Evolutionary conservation across 2,329 filamentous ascomycete species (phyloP).

Genomic region (Xylaria sp.): DNA sequence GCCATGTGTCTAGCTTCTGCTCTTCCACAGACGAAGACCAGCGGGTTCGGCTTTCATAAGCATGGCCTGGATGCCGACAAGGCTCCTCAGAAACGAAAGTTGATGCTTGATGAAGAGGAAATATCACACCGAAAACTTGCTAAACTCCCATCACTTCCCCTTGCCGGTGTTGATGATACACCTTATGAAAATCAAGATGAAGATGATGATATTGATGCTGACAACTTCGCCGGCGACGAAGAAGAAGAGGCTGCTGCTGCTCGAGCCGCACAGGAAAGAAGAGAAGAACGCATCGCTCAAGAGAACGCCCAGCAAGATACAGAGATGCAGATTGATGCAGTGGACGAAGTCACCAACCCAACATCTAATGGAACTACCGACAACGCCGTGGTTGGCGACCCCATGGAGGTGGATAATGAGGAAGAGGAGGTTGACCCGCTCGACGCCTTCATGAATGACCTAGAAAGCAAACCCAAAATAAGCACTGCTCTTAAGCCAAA

Average conservation of each 20-base stretch:
- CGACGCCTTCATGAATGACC: slow-evolving; percentile 90
- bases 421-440: slow-evolving; percentile 76
- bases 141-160: slow-evolving; percentile 73
- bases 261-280: slow-evolving; percentile 77
- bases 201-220: slow-evolving; percentile 65
- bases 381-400: slow-evolving; percentile 31
- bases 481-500: slow-evolving; percentile 31
- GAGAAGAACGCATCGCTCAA: slow-evolving; percentile 61
- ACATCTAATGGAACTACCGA: slow-evolving; percentile 24
- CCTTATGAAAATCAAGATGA: slow-evolving; percentile 56
- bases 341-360: slow-evolving; percentile 22
- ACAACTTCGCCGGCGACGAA: slow-evolving; percentile 74
- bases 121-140: slow-evolving; percentile 81
- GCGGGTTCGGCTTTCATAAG: slow-evolving; percentile 78
- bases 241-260: slow-evolving; percentile 84
- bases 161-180: slow-evolving; percentile 57
- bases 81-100: slow-evolving; percentile 62
- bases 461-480: slow-evolving; percentile 41
- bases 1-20: slow-evolving; percentile 39
- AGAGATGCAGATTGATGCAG: slow-evolving; percentile 37
- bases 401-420: slow-evolving; percentile 60
- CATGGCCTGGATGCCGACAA: slow-evolving; percentile 60
- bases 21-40: slow-evolving; percentile 67
- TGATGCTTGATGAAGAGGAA: slow-evolving; percentile 86
- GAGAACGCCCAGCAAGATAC: slow-evolving; percentile 46